phyloP scores from a whole-genome alignment of 768 basidiomycete genomes.

The Tylopilus vinaceipallidus region DNA sequence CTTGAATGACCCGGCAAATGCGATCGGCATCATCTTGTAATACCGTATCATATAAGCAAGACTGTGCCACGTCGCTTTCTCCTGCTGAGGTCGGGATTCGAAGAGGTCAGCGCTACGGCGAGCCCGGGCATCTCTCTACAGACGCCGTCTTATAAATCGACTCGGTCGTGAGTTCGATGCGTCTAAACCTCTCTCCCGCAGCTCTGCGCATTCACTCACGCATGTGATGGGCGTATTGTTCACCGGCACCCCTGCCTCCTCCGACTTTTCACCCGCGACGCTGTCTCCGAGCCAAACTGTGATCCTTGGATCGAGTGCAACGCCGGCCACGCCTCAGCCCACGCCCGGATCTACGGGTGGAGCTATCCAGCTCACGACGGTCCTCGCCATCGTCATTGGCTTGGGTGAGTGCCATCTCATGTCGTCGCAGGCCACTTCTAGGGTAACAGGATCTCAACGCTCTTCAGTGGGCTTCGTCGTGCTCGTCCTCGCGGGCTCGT shows the following conservation, averaged over 20 bases:
- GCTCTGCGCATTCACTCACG: no score
- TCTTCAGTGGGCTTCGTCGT: constrained; percentile 11
- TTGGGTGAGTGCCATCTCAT: constrained; percentile 6
- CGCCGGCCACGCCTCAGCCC: background rate
- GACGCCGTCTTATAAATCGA: no score
- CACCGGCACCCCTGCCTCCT: no score
- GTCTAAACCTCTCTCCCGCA: no score
- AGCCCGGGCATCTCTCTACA: no score
- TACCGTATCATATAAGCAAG: background rate
- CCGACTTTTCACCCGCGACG: no score
- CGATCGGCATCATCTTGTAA: no score
- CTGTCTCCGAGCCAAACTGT: no score
- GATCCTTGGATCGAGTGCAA: background rate
- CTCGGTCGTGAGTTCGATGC: no score
- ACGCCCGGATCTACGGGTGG: background rate
- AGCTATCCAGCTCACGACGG: constrained; percentile 9
- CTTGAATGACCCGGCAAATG: background rate
- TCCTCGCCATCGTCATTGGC: constrained; percentile 11
- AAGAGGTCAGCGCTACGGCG: background rate
- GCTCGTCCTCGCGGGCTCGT: constrained; percentile 6
- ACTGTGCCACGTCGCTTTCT: no score
- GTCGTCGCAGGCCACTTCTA: background rate
- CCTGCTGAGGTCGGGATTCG: no score
- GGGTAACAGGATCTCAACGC: background rate
- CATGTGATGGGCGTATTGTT: no score